Percentiles rank a stretch among this genome's conserved stretches.
These are phyloP conservation scores for Aspergillus sp. DNA, from an alignment of 2,329 filamentous ascomycete species.

Conservation along the genomic window DNA sequence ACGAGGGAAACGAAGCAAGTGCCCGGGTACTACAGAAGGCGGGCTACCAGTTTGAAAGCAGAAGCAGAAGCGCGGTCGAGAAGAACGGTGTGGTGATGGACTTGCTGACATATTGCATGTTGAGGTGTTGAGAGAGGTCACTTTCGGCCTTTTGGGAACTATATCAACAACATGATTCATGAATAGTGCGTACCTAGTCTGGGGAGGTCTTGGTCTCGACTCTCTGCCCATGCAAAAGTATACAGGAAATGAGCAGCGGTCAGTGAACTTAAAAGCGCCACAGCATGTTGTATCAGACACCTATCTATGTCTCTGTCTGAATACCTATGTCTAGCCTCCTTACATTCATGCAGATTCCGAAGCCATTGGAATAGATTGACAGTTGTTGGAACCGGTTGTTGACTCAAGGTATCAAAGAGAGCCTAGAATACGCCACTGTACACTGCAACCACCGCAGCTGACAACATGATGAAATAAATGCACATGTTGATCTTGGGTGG, in stretches of 20 bases:
- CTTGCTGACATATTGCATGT: constrained; percentile 1
- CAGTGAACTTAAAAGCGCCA: background rate
- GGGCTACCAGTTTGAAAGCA: constrained; percentile 7
- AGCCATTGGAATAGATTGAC: too few relatives aligned
- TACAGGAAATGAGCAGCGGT: background rate
- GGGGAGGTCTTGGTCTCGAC: background rate
- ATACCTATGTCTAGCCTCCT: too few relatives aligned
- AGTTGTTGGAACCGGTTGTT: too few relatives aligned
- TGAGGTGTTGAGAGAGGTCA: background rate
- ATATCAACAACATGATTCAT: background rate
- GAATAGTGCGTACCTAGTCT: background rate
- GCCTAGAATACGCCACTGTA: too few relatives aligned
- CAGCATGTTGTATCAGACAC: too few relatives aligned
- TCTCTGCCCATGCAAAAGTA: background rate
- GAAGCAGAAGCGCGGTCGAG: constrained; percentile 6
- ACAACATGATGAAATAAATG: too few relatives aligned
- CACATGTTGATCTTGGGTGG: too few relatives aligned
- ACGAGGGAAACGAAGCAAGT: constrained; percentile 9
- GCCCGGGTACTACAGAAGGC: constrained; percentile 8
- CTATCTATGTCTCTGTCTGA: too few relatives aligned
- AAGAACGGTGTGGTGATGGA: constrained; percentile 8
- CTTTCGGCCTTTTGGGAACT: background rate
- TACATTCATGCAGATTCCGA: too few relatives aligned
- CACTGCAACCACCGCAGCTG: too few relatives aligned
- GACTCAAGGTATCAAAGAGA: too few relatives aligned